Evolutionary conservation across 208 protist species (phyloP).

Genomic region (Acanthamoeba castellanii): DNA sequence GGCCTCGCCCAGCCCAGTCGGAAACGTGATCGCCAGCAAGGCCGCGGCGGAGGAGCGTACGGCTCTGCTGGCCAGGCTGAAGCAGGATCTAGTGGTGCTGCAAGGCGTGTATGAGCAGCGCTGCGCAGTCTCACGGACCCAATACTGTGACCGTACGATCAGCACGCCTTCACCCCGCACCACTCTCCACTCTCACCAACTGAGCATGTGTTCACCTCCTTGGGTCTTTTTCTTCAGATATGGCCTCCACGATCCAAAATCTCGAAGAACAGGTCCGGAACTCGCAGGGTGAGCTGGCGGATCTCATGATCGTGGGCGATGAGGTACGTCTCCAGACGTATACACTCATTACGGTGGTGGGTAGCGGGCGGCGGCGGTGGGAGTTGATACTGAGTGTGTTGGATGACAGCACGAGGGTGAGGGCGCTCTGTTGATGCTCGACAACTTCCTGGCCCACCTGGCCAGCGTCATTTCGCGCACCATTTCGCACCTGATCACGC

Average conservation of each 20-base stretch:
- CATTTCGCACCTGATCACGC: not conserved
- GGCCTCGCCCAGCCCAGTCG: not conserved
- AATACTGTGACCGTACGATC: not conserved
- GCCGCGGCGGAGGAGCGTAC: not conserved
- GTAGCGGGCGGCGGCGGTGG: not conserved
- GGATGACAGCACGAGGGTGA: slow-evolving; percentile 25
- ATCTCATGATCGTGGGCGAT: not conserved
- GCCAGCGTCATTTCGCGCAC: slow-evolving; percentile 4
- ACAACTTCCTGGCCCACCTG: slow-evolving; percentile 56
- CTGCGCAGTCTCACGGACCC: not conserved
- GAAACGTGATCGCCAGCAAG: not conserved
- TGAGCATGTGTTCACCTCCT: not conserved
- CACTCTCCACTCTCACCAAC: too few relatives aligned
- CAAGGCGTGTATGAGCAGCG: not conserved
- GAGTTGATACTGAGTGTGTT: not conserved
- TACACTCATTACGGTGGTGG: not conserved
- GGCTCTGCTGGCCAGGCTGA: not conserved
- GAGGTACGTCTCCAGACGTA: not conserved
- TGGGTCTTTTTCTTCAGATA: not conserved
- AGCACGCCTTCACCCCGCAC: too few relatives aligned
- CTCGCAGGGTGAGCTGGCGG: not conserved
- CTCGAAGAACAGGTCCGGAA: not conserved
- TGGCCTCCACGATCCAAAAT: not conserved
- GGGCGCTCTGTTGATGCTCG: not conserved
- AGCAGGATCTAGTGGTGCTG: not conserved